Evolutionary conservation across 345 rosid species (phyloP).

Genomic region (Camelina hispida): DNA sequence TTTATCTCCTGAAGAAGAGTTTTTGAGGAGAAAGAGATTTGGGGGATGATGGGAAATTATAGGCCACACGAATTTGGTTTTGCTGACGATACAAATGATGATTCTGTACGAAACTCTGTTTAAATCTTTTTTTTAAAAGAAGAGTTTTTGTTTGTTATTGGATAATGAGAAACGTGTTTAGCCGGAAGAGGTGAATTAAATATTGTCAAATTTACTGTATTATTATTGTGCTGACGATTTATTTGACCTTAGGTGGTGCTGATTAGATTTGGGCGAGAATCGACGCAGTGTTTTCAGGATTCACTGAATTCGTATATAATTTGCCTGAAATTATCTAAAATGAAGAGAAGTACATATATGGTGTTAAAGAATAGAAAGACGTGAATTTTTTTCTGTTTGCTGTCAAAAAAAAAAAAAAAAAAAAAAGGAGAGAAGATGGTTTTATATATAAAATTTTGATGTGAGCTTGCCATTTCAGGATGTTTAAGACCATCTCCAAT

Average conservation of each 20-base stretch:
- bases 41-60: conserved; percentile 21
- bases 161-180: conserved; percentile 20
- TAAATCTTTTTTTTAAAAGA: background rate
- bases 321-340: background rate
- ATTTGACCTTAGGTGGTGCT: conserved; percentile 33
- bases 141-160: conserved; percentile 9
- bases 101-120: conserved; percentile 24
- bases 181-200: background rate
- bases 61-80: conserved; percentile 31
- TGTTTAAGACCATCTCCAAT: too few species aligned
- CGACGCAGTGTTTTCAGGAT: conserved; percentile 16
- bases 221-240: conserved; percentile 20
- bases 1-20: background rate
- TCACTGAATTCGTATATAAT: background rate
- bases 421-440: too few species aligned
- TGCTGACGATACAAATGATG: conserved; percentile 27
- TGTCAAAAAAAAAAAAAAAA: too few species aligned
- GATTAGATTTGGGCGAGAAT: conserved; percentile 7
- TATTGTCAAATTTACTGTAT: background rate
- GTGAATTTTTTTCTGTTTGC: too few species aligned
- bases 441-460: too few species aligned
- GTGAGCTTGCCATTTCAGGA: too few species aligned
- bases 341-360: background rate
- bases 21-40: background rate
- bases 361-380: background rate